These are phyloP conservation scores for Phytopythium chamaehyphon DNA, from an alignment of 352 stramenopile genomes.

Conservation along the genomic window DNA sequence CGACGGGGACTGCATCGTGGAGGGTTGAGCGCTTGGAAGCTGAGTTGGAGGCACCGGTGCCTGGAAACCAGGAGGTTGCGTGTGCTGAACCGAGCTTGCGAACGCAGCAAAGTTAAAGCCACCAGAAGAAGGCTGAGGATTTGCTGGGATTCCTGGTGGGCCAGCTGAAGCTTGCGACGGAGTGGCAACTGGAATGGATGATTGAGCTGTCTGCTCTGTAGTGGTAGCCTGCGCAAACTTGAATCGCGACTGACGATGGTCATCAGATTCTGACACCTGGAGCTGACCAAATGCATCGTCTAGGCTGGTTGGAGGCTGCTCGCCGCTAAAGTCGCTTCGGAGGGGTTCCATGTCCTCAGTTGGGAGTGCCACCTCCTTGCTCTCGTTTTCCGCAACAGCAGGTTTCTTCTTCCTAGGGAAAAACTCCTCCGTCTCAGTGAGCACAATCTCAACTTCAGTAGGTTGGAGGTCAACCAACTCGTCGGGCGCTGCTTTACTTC, in stretches of 20 bases:
- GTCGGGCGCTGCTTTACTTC: slow-evolving; percentile 19
- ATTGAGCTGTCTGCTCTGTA: background rate
- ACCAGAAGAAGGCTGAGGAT: background rate
- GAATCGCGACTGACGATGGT: slow-evolving; percentile 8
- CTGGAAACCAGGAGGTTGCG: background rate
- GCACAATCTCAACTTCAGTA: slow-evolving; percentile 43
- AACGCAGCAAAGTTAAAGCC: slow-evolving; percentile 46
- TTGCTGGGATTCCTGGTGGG: background rate
- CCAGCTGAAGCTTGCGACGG: background rate
- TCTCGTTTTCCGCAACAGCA: background rate
- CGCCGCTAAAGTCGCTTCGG: background rate
- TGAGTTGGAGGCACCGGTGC: slow-evolving; percentile 9
- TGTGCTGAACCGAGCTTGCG: slow-evolving; percentile 33
- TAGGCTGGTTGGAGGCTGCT: background rate
- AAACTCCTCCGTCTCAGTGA: slow-evolving; percentile 58
- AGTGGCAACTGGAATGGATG: background rate
- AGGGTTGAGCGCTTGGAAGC: slow-evolving; percentile 1
- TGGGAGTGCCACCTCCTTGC: too few relatives aligned
- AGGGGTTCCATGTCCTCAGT: background rate
- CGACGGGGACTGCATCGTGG: background rate
- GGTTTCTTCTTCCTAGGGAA: slow-evolving; percentile 33
- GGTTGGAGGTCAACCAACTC: slow-evolving; percentile 48
- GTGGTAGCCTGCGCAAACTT: slow-evolving; percentile 6
- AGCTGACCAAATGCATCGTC: slow-evolving; percentile 12
- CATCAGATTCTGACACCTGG: slow-evolving; percentile 1